Base-by-base conservation (phyloP, 1,284 basidiomycete species). In the Pholiota adiposa region DNA sequence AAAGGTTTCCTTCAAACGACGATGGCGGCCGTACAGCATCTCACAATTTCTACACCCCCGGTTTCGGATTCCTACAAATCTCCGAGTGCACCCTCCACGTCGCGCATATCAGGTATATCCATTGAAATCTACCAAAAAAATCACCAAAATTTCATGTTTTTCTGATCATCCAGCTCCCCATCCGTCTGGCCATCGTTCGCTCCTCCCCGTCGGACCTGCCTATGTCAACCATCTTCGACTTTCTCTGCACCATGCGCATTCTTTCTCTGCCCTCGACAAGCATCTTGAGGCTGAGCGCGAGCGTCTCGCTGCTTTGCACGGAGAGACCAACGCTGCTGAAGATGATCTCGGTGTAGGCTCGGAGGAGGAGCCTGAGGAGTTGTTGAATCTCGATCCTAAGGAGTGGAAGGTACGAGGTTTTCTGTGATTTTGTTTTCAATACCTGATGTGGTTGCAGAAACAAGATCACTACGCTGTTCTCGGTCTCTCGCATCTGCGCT, bases 381-480 rank as follows among this genome's bases (percentile, higher is more conserved):
- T 96, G 51, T 77, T 97, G 49, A 75, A 80, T 31, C 80, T 89
- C 18, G 97, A 99, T 80, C 94, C 97, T 16, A 98, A 98, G 77
- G 96, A 98, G 75, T 99, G 97, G 97, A 99, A 99, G 85, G 91
- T 92, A 65, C 48, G 79, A 72, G 41, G 2, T 33, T 50, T 19
- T 40, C 11, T 3, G 34, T 31, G 1, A 51, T 19, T 36, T 36
- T 7, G 44, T 41, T 3, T n/a, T 38, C 8, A 23, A 14, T 43
- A 51, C 21, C 12, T 51, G 38, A 27, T 18, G 41, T 50, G 16
- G 34, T 21, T 51, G 4, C 52, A 94, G 93, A 94, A 96, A 85
- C 97, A 98, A 86, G 97, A 99, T 75, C 94, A 98, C 75, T 98
- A 98, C 74, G 93, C 93, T 60, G 94, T 98, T 34, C 89, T 98